Evolutionary conservation across 2,329 filamentous ascomycete genomes (phyloP).

Genomic region (Sporothrix protearum): DNA sequence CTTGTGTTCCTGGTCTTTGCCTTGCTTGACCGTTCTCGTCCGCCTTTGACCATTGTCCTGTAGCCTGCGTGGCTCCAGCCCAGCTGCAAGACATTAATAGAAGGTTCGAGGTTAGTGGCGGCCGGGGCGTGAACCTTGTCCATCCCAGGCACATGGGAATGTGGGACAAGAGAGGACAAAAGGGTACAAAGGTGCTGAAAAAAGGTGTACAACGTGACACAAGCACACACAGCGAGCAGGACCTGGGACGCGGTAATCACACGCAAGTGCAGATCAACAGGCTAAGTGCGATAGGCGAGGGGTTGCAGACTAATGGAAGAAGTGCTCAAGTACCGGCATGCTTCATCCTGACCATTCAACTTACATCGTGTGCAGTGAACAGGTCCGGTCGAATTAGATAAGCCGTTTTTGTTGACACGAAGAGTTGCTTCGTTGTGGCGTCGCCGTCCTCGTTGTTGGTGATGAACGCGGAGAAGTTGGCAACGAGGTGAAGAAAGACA

Average conservation of each 20-base stretch:
- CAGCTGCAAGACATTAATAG: not conserved
- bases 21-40: not conserved
- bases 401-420: not conserved
- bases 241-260: not conserved
- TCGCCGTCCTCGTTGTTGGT: not conserved
- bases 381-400: not conserved
- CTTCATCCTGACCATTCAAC: not conserved
- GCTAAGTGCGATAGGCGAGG: not conserved
- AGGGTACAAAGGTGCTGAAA: not conserved
- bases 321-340: not conserved
- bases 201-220: not conserved
- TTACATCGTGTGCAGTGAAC: constrained; percentile 1
- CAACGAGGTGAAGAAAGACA: not conserved
- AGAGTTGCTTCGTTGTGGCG: not conserved
- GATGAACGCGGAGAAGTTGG: not conserved
- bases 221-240: not conserved
- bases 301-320: too few relatives aligned
- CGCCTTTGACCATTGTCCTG: not conserved
- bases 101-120: not conserved
- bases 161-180: not conserved
- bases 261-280: constrained; percentile 1
- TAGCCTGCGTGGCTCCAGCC: not conserved
- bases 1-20: not conserved
- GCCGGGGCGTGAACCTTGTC: not conserved
- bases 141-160: not conserved